Base-by-base conservation (phyloP, 2,329 filamentous ascomycete species). In the Clonostachys rosea region DNA sequence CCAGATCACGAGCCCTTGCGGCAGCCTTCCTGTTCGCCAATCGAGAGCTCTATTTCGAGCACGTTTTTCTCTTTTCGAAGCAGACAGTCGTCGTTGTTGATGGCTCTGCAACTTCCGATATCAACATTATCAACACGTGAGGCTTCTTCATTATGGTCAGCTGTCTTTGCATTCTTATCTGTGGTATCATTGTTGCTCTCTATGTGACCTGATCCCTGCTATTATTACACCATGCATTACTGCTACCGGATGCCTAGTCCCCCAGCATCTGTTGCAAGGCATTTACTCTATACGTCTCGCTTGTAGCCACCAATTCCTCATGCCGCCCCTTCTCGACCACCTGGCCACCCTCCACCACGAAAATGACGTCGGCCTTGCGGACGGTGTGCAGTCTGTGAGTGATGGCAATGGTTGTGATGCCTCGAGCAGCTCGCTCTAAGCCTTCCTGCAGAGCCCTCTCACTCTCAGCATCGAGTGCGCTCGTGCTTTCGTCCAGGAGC, bases 401-500 rank as follows among this genome's bases (percentile, higher is more conserved):
- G 48, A 83, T 79, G 18, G 77, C 77, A 52, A 83, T 69, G 14
- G 81, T 76, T 0, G 78, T 83, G 42, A 78, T 77, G 47, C 63
- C 75, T 43, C 68, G 69, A 3, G 73, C 71, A 0, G 73, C 79
- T 49, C 66, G 71, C 63, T 87, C 81, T 40, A 90, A 67, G 0
- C 82, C 84, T 24, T 85, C 75, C 47, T 88, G 79, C 20, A 95
- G 75, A 10, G 84, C 65, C 6, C 73, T 70, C 44, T 89, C 86
- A 44, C 79, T 86, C 57, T 84, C 83, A 0, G 81, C 79, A 56
- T 95, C 89, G 4, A 95, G 73, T 5, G 86, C 86, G 40, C 83
- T 87, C 0, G 89, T 95, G 33, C 87, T 87, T 70, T 95, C 89
- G 56, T 95, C 90, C 1, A 95, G 73, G 37, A 95, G 78, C 16